These are phyloP conservation scores for Posidonia australis DNA, from an alignment of 106 monocot genomes.

Conservation along the genomic window DNA sequence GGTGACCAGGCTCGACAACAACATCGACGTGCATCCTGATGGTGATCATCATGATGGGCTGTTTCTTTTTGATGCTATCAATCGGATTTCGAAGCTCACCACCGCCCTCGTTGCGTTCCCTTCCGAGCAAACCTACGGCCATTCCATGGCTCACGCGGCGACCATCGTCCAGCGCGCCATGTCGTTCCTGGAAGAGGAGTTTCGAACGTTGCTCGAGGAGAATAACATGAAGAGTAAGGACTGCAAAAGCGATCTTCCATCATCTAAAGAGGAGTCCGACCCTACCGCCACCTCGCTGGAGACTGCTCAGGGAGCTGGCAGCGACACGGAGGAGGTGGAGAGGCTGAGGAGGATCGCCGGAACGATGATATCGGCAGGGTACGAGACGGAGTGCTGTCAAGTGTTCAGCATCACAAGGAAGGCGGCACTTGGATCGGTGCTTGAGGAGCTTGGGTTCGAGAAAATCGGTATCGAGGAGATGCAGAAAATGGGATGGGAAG, in stretches of 20 bases:
- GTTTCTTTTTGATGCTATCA: conserved; percentile 28
- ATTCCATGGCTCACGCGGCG: conserved; percentile 12
- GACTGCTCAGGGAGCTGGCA: background rate
- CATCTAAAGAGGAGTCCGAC: background rate
- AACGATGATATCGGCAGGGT: conserved; percentile 43
- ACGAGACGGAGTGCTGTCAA: conserved; percentile 37
- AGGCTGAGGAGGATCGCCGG: conserved; percentile 20
- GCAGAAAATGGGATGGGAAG: conserved; percentile 45
- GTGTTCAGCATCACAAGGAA: conserved; percentile 31
- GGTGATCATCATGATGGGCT: background rate
- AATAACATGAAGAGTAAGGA: background rate
- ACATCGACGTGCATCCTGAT: conserved; percentile 6
- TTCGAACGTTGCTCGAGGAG: conserved; percentile 39
- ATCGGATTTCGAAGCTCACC: conserved; percentile 18
- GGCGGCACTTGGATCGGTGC: conserved; percentile 14
- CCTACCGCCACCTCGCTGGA: background rate
- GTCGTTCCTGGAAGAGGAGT: conserved; percentile 71
- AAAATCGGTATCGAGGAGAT: conserved; percentile 45
- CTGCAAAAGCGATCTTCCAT: too few species aligned
- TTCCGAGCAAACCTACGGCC: conserved; percentile 4
- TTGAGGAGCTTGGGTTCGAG: conserved; percentile 29
- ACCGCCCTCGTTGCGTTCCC: conserved; percentile 3
- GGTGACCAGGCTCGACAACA: conserved; percentile 9
- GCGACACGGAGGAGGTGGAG: conserved; percentile 6
- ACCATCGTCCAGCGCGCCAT: conserved; percentile 41